Conservation (phyloP, 2,329 filamentous ascomycete species). For the Cylindrodendrum hubeiense region DNA sequence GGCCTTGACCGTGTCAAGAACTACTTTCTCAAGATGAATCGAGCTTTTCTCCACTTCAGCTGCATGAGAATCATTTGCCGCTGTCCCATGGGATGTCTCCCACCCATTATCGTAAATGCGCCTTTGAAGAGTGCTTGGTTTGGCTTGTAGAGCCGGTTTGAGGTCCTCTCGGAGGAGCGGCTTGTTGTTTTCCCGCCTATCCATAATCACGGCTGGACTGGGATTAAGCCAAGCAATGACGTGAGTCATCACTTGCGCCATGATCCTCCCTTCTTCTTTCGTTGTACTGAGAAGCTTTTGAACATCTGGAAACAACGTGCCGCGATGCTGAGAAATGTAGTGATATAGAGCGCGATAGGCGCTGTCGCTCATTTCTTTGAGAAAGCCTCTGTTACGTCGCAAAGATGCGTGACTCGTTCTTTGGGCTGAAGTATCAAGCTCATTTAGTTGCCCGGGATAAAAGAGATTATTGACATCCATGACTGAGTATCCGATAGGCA, state of each 20-base stretch:
- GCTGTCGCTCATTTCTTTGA: neutral
- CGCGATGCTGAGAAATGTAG: neutral
- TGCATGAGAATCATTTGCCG: neutral
- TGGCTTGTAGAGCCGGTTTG: no score
- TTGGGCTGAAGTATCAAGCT: neutral
- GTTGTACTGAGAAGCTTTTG: neutral
- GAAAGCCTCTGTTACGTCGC: neutral
- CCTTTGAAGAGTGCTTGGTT: no score
- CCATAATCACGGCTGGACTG: neutral
- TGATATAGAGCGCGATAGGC: neutral
- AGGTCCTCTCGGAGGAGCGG: neutral
- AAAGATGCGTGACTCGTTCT: no score
- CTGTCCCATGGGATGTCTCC: no score
- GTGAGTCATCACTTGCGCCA: neutral
- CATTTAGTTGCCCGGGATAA: neutral
- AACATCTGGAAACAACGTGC: neutral
- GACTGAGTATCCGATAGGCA: neutral
- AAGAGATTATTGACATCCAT: neutral
- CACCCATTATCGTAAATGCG: no score
- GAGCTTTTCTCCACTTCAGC: neutral
- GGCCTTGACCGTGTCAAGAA: conserved; percentile 3
- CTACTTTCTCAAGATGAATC: conserved; percentile 2
- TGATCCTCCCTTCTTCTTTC: neutral
- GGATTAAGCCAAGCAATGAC: neutral
- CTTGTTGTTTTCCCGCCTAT: neutral